Conservation (phyloP, 768 basidiomycete genomes). For the Tylopilus subfusipes region DNA sequence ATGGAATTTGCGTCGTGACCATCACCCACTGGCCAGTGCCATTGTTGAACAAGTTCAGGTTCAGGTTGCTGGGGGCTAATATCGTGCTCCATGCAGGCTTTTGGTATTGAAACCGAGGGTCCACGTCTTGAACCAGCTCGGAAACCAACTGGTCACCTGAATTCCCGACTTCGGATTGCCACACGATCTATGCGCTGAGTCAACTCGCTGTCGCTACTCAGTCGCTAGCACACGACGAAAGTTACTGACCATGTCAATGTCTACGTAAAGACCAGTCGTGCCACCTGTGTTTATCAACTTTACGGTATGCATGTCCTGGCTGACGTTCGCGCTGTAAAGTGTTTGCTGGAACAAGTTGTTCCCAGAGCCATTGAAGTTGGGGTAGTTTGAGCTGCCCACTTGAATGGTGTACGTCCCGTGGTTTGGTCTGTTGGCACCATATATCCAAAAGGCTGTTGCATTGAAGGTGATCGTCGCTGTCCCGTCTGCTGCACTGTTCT, state of each 20-base stretch:
- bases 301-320: conserved; percentile 37
- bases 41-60: conserved; percentile 39
- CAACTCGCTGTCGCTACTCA: background rate
- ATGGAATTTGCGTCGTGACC: background rate
- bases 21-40: conserved; percentile 40
- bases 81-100: conserved; percentile 35
- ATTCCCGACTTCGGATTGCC: conserved; percentile 27
- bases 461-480: conserved; percentile 44
- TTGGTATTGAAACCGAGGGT: conserved; percentile 38
- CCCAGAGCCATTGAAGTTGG: conserved; percentile 30
- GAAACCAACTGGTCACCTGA: conserved; percentile 12
- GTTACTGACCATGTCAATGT: conserved; percentile 42
- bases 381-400: conserved; percentile 35
- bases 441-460: conserved; percentile 46
- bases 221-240: background rate
- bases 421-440: conserved; percentile 46
- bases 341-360: conserved; percentile 36
- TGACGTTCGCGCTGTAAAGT: conserved; percentile 36
- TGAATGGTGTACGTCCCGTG: conserved; percentile 45
- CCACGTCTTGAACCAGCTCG: conserved; percentile 31
- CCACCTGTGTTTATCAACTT: conserved; percentile 27
- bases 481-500: conserved; percentile 31
- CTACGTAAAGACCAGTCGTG: conserved; percentile 35
- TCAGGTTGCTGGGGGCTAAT: conserved; percentile 29
- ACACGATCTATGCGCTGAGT: conserved; percentile 18